Evolutionary conservation across 176 grass and related monocot species (phyloP).

Genomic region (Pontederia crassipes): DNA sequence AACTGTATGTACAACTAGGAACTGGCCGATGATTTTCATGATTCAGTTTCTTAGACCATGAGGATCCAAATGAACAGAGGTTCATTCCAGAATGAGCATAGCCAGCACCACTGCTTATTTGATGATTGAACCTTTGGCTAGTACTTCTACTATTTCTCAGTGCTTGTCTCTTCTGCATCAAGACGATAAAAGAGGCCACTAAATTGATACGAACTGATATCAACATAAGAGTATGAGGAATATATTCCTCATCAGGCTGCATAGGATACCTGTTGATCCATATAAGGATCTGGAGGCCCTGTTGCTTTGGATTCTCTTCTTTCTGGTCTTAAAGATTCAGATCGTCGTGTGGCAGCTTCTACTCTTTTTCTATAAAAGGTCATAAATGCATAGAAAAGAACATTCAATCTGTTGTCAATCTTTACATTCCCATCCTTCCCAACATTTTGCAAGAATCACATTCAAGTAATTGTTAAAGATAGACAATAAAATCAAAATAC

Average conservation of each 20-base stretch:
- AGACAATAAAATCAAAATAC: no score
- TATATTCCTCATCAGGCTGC: not conserved
- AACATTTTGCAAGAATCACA: not conserved
- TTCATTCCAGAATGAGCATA: not conserved
- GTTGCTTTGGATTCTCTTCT: slow-evolving; percentile 5
- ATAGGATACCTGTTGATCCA: not conserved
- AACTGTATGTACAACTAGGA: not conserved
- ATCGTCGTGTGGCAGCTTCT: not conserved
- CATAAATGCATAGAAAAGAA: not conserved
- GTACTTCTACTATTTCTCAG: not conserved
- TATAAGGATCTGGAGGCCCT: not conserved
- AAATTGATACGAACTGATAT: not conserved
- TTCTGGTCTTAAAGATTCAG: not conserved
- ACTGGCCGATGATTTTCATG: not conserved
- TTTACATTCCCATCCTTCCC: not conserved
- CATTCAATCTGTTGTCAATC: no score
- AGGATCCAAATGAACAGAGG: not conserved
- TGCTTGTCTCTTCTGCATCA: not conserved
- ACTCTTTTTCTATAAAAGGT: not conserved
- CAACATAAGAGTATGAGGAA: not conserved
- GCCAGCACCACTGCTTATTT: not conserved
- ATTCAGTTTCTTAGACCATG: not conserved
- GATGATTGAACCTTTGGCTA: not conserved
- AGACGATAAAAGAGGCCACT: not conserved
- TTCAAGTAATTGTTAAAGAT: no score